A percentile compares a stretch with the other conserved stretches of the same genome.
Conservation (phyloP, 1,139 yeast species). For the Geotrichum phurueaensis region DNA sequence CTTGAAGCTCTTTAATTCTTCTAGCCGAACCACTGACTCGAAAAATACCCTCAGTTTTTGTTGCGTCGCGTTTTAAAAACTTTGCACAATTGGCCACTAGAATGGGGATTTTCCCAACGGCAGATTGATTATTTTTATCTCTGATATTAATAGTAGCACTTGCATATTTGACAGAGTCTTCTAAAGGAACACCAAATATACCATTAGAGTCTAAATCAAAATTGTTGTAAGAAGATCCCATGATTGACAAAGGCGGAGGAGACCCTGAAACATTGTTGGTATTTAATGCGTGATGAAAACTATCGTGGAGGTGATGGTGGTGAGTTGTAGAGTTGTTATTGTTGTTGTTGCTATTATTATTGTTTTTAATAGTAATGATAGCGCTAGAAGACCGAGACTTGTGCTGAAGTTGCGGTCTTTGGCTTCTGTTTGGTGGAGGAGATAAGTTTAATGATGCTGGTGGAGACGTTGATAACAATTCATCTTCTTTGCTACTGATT, state of each 20-base stretch:
- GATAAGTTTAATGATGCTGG: neutral
- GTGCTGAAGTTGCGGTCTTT: constrained; percentile 29
- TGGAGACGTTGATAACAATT: constrained; percentile 9
- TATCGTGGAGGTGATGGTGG: constrained; percentile 3
- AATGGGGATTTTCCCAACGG: constrained; percentile 72
- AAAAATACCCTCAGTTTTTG: constrained; percentile 80
- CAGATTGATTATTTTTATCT: constrained; percentile 44
- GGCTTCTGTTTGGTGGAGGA: neutral
- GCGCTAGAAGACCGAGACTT: constrained; percentile 31
- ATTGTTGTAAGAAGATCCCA: constrained; percentile 30
- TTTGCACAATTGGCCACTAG: constrained; percentile 97
- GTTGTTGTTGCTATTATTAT: neutral
- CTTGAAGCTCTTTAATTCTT: constrained; percentile 79
- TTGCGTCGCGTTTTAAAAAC: constrained; percentile 61
- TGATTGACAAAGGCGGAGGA: neutral
- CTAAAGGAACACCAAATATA: constrained; percentile 86
- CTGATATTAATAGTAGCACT: constrained; percentile 66
- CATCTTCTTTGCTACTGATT: constrained; percentile 17
- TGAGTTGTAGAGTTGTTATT: neutral
- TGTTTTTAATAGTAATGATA: constrained; percentile 14
- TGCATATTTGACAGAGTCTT: constrained; percentile 66
- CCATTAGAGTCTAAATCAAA: constrained; percentile 32
- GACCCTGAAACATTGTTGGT: constrained; percentile 11
- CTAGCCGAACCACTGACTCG: constrained; percentile 90
- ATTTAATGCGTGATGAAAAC: constrained; percentile 3